These are phyloP conservation scores for Chamaenerion angustifolium DNA, from an alignment of 345 rosid genomes.

Conservation along the genomic window DNA sequence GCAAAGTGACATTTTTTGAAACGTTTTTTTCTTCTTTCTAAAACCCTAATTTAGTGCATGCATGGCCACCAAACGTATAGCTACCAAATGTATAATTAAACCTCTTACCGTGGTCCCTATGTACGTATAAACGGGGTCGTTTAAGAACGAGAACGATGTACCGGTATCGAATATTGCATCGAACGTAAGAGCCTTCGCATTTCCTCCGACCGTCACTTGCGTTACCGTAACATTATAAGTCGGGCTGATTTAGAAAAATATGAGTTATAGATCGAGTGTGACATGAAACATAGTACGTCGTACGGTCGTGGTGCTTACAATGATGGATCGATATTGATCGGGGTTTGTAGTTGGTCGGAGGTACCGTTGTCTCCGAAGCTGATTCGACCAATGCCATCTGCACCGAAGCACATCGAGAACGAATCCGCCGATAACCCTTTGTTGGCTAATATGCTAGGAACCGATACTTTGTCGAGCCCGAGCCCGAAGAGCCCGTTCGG, in stretches of 20 bases:
- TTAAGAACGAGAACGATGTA: slow-evolving; percentile 84
- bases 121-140: slow-evolving; percentile 53
- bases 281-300: no score
- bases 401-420: slow-evolving; percentile 88
- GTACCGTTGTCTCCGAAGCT: slow-evolving; percentile 87
- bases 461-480: slow-evolving; percentile 64
- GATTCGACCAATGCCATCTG: slow-evolving; percentile 68
- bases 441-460: slow-evolving; percentile 77
- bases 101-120: slow-evolving; percentile 46
- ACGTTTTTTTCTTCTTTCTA: slow-evolving; percentile 13
- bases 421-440: slow-evolving; percentile 57
- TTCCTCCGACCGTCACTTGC: slow-evolving; percentile 48
- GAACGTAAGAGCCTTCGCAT: slow-evolving; percentile 34
- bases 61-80: no score
- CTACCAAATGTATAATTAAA: neutral
- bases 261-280: no score
- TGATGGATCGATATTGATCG: slow-evolving; percentile 47
- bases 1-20: slow-evolving; percentile 8
- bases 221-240: slow-evolving; percentile 69
- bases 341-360: slow-evolving; percentile 65
- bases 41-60: no score
- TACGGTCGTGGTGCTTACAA: slow-evolving; percentile 33
- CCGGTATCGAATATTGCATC: slow-evolving; percentile 85
- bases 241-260: slow-evolving; percentile 31
- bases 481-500: slow-evolving; percentile 96